Conservation (phyloP, 495 filamentous ascomycete species). For the Neurospora africana region DNA sequence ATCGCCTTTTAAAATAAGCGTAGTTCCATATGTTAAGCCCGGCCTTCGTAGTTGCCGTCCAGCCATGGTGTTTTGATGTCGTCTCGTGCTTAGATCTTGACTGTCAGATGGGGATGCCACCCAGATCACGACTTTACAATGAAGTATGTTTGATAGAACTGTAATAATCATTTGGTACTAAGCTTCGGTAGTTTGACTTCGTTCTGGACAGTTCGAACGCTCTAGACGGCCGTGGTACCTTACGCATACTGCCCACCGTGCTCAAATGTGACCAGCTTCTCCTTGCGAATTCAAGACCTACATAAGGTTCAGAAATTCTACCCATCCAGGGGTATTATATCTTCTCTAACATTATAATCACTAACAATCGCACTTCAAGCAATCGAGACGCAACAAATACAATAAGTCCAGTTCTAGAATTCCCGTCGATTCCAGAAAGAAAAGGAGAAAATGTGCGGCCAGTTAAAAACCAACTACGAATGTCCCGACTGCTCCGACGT, state of each 20-base stretch:
- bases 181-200: not conserved
- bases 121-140: not conserved
- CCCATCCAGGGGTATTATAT: too few relatives aligned
- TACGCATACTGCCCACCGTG: too few relatives aligned
- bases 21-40: not conserved
- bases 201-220: too few relatives aligned
- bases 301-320: too few relatives aligned
- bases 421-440: not conserved
- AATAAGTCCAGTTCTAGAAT: not conserved
- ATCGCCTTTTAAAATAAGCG: not conserved
- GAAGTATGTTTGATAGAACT: not conserved
- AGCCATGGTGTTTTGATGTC: not conserved
- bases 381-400: not conserved
- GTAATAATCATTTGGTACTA: not conserved
- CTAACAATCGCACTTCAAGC: not conserved
- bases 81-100: not conserved
- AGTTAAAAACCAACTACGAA: not conserved
- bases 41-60: not conserved
- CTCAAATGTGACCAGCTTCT: too few relatives aligned
- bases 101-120: not conserved
- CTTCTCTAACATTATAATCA: too few relatives aligned
- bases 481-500: not conserved
- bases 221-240: too few relatives aligned
- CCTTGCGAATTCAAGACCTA: too few relatives aligned
- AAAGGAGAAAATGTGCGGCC: not conserved